Percentiles rank a stretch among this genome's conserved stretches.
Evolutionary conservation across 177 flowering plant species (phyloP).

Genomic region (Tripterygium wilfordii): DNA sequence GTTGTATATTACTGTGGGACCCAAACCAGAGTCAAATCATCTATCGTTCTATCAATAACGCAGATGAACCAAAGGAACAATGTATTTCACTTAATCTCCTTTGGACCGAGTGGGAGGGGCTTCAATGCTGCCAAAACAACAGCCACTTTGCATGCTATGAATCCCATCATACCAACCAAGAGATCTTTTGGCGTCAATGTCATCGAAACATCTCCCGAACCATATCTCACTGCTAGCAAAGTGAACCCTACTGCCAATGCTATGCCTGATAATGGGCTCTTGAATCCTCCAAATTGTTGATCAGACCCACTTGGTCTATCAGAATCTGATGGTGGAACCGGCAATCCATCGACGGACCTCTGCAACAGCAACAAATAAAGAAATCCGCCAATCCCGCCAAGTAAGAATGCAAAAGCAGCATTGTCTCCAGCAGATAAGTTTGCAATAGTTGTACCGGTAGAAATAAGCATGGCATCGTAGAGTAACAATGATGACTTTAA

Average conservation of each 20-base stretch:
- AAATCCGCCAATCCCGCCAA: constrained; percentile 71
- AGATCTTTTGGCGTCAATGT: constrained; percentile 54
- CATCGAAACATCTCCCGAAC: constrained; percentile 23
- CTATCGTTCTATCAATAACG: too few relatives aligned
- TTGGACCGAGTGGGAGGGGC: constrained; percentile 36
- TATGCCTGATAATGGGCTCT: constrained; percentile 40
- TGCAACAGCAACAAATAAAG: constrained; percentile 68
- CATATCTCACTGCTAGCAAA: constrained; percentile 32
- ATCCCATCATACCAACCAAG: constrained; percentile 66
- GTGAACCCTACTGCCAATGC: constrained; percentile 45
- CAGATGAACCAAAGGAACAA: too few relatives aligned
- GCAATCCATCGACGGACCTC: constrained; percentile 71
- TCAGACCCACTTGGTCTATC: constrained; percentile 9
- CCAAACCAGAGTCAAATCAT: too few relatives aligned
- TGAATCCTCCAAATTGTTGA: constrained; percentile 24
- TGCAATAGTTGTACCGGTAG: constrained; percentile 46
- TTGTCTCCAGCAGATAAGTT: constrained; percentile 40
- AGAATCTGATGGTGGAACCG: constrained; percentile 27
- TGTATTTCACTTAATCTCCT: constrained; percentile 37
- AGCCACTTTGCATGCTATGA: constrained; percentile 73
- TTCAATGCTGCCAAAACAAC: constrained; percentile 75
- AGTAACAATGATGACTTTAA: constrained; percentile 69
- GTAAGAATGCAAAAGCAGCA: constrained; percentile 48
- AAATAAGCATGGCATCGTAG: constrained; percentile 58
- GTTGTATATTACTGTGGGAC: too few relatives aligned